A percentile compares a stretch with the other conserved stretches of the same genome.
These are phyloP conservation scores for Colletotrichum sp. DNA, from an alignment of 2,329 filamentous ascomycete genomes.

Conservation along the genomic window DNA sequence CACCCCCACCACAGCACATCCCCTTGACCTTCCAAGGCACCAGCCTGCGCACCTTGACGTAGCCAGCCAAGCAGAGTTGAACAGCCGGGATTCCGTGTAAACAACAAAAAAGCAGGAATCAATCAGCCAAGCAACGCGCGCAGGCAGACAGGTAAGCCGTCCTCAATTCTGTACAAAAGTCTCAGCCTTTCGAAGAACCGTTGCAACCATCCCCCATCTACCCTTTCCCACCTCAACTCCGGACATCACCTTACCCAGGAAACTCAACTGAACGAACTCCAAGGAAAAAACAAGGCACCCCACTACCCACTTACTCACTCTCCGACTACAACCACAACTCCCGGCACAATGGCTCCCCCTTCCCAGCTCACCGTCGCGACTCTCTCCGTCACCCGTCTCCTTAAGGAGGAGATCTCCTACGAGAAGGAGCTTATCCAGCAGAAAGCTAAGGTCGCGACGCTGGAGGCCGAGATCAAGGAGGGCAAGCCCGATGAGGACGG, in stretches of 20 bases:
- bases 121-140: background rate
- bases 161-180: background rate
- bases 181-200: background rate
- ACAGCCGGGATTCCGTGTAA: slow-evolving; percentile 11
- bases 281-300: background rate
- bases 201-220: background rate
- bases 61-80: slow-evolving; percentile 11
- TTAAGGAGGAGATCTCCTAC: slow-evolving; percentile 92
- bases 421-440: slow-evolving; percentile 84
- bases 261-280: background rate
- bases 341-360: slow-evolving; percentile 72
- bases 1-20: background rate
- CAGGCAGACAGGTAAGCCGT: background rate
- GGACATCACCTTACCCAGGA: background rate
- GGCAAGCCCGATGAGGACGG: slow-evolving; percentile 63
- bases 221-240: background rate
- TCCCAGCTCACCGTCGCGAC: slow-evolving; percentile 81
- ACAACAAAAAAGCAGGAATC: slow-evolving; percentile 11
- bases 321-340: background rate
- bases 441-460: slow-evolving; percentile 70
- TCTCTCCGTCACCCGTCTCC: slow-evolving; percentile 78
- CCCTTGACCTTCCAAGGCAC: slow-evolving; percentile 9
- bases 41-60: slow-evolving; percentile 10
- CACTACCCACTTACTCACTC: background rate
- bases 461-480: slow-evolving; percentile 65